phyloP scores from a whole-genome alignment of 192 early-diverging fungal genomes.

The Gamsiella multidivaricata region DNA sequence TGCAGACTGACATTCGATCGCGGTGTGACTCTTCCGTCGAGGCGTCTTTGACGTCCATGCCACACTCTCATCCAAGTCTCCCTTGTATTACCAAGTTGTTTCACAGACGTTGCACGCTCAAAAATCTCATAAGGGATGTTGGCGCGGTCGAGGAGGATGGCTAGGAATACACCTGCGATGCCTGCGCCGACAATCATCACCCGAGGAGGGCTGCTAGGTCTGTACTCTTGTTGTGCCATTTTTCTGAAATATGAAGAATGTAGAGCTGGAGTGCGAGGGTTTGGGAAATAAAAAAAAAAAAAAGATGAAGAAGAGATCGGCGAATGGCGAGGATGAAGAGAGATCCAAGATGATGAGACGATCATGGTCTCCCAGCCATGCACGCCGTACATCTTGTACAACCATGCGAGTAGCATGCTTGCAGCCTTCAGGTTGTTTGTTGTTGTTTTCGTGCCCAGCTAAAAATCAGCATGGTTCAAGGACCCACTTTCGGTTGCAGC shows the following conservation, averaged over 20 bases:
- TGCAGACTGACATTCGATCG: no score
- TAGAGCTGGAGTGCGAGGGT: not conserved
- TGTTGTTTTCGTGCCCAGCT: no score
- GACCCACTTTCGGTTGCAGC: no score
- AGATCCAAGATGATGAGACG: not conserved
- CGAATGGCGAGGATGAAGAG: not conserved
- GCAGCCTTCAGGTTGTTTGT: no score
- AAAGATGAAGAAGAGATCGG: not conserved
- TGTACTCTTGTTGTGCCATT: not conserved
- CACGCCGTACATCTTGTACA: no score
- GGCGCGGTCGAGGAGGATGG: conserved; percentile 27
- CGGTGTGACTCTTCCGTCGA: no score
- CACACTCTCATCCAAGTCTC: not conserved
- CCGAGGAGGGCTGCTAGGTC: conserved; percentile 3
- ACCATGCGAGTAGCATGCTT: no score
- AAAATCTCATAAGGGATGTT: conserved; percentile 24
- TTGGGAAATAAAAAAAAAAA: not conserved
- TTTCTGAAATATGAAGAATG: not conserved
- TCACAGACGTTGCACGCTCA: conserved; percentile 18
- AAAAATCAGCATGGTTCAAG: no score
- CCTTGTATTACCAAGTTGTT: conserved; percentile 11
- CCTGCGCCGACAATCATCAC: conserved; percentile 28
- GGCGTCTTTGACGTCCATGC: not conserved
- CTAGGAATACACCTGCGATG: conserved; percentile 20
- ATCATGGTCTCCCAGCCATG: no score